Evolutionary conservation across 2,329 filamentous ascomycete genomes (phyloP).

Genomic region (Colletotrichum sp.): DNA sequence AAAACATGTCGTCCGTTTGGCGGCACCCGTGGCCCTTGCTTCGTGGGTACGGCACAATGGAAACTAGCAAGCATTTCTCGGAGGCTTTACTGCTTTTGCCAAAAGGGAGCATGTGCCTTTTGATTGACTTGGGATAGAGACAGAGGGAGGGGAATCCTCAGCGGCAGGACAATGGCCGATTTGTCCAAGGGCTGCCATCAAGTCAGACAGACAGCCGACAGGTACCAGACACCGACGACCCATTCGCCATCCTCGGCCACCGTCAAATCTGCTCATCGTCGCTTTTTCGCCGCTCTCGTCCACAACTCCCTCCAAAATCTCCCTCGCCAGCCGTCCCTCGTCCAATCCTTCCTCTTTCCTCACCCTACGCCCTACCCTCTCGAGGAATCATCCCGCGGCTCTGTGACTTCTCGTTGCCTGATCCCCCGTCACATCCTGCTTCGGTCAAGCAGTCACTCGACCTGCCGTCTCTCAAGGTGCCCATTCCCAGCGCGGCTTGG

Average conservation of each 20-base stretch:
- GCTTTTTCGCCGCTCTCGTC: background rate
- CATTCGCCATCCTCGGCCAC: background rate
- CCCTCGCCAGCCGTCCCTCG: background rate
- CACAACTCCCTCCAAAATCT: background rate
- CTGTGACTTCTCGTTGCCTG: background rate
- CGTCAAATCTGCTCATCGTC: background rate
- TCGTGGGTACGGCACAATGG: background rate
- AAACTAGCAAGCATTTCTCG: background rate
- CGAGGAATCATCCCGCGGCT: background rate
- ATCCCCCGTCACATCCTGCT: background rate
- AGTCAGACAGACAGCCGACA: background rate
- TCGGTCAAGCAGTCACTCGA: background rate
- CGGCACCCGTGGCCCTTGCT: background rate
- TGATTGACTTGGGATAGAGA: background rate
- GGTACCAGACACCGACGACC: background rate
- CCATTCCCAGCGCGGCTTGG: background rate
- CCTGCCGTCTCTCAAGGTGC: conserved; percentile 11
- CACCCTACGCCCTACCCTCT: background rate
- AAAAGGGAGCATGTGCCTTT: background rate
- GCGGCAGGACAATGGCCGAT: background rate
- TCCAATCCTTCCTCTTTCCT: background rate
- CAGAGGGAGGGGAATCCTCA: background rate
- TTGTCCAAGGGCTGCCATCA: background rate
- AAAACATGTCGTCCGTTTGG: background rate
- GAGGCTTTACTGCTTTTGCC: background rate